Percentiles rank a stretch among this genome's conserved stretches.
Evolutionary conservation across 2,329 filamentous ascomycete genomes (phyloP).

Genomic region (Cladosporium sphaerospermum): DNA sequence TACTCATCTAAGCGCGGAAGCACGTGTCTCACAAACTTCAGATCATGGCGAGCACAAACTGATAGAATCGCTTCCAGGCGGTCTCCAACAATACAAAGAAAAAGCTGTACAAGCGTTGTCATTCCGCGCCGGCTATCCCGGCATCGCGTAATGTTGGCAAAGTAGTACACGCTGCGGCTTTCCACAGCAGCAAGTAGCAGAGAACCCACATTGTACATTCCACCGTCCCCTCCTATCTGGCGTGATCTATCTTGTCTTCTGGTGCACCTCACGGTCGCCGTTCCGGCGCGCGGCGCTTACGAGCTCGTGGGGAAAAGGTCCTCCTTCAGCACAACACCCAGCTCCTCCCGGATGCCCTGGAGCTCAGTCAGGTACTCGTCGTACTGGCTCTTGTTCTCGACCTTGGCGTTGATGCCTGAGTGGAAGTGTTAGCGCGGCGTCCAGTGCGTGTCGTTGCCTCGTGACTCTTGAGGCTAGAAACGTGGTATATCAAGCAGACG

Average conservation of each 20-base stretch:
- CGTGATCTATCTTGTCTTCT: conserved; percentile 10
- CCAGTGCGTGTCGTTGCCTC: not conserved
- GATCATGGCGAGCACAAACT: too few species aligned
- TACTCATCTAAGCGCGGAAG: not conserved
- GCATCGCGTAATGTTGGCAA: not conserved
- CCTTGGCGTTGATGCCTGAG: conserved; percentile 95
- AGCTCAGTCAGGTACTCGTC: conserved; percentile 93
- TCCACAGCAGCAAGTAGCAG: not conserved
- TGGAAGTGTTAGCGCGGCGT: not conserved
- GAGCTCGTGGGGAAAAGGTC: conserved; percentile 64
- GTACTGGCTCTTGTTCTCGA: conserved; percentile 97
- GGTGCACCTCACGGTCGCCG: not conserved
- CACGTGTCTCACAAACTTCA: too few species aligned
- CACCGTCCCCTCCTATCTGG: conserved; percentile 1
- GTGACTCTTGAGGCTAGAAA: not conserved
- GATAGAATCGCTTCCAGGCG: too few species aligned
- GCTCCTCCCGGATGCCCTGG: conserved; percentile 85
- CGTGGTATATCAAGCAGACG: conserved; percentile 24
- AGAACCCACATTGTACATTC: conserved; percentile 11
- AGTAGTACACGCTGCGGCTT: conserved; percentile 6
- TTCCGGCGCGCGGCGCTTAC: not conserved
- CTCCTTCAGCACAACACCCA: conserved; percentile 87
- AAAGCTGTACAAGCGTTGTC: conserved; percentile 13
- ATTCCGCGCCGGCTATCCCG: conserved; percentile 3
- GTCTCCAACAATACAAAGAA: not conserved